Evolutionary conservation across 2,329 filamentous ascomycete species (phyloP).

Genomic region (Fusarium virguliforme): DNA sequence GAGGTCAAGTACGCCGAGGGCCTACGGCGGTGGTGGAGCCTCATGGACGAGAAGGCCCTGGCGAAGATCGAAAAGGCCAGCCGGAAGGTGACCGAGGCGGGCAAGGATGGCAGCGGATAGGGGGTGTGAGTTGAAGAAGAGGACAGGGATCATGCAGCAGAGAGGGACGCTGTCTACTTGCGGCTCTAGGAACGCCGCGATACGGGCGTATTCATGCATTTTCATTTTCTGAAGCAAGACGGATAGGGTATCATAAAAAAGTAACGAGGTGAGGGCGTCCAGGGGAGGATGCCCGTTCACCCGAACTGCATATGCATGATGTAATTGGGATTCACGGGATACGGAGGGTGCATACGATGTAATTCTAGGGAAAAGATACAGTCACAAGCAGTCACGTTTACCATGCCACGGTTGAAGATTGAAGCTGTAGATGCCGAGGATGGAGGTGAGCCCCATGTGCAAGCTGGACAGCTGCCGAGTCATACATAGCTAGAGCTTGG

Average conservation of each 20-base stretch:
- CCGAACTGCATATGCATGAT: slow-evolving; percentile 17
- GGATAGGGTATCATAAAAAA: slow-evolving; percentile 11
- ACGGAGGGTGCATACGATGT: not conserved
- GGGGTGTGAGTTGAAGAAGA: slow-evolving; percentile 27
- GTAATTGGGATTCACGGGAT: slow-evolving; percentile 13
- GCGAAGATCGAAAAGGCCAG: slow-evolving; percentile 67
- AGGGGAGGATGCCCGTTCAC: not conserved
- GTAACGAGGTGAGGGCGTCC: slow-evolving; percentile 9
- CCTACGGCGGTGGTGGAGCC: slow-evolving; percentile 66
- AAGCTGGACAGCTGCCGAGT: not conserved
- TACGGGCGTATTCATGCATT: slow-evolving; percentile 6
- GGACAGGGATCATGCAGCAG: slow-evolving; percentile 24
- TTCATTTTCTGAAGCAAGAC: slow-evolving; percentile 24
- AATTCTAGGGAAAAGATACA: slow-evolving; percentile 11
- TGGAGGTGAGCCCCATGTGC: slow-evolving; percentile 28
- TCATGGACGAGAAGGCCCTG: slow-evolving; percentile 64
- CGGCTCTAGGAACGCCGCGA: slow-evolving; percentile 18
- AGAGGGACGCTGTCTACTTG: slow-evolving; percentile 20
- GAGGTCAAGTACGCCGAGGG: slow-evolving; percentile 67
- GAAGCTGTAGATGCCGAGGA: slow-evolving; percentile 21
- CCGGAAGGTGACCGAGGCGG: slow-evolving; percentile 53
- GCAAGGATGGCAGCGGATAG: slow-evolving; percentile 50
- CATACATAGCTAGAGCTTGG: slow-evolving; percentile 10
- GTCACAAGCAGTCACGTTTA: slow-evolving; percentile 13
- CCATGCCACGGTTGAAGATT: not conserved